A percentile compares a stretch with the other conserved stretches of the same genome.
Conservation (phyloP, 2,329 filamentous ascomycete genomes). For the Onygena corvina region DNA sequence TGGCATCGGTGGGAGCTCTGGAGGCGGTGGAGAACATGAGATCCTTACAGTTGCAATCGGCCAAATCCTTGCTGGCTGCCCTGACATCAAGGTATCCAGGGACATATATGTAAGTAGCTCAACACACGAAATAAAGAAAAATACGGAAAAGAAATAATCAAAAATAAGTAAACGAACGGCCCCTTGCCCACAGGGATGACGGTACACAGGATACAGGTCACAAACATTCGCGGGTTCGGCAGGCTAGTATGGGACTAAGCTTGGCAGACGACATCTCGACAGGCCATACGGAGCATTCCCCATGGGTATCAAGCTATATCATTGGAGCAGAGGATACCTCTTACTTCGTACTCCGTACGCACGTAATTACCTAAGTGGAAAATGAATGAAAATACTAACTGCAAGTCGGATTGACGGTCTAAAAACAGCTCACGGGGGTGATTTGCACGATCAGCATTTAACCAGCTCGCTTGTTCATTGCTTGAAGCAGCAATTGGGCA, state of each 20-base stretch:
- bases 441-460: neutral
- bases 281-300: neutral
- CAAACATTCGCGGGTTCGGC: neutral
- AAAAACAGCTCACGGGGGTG: neutral
- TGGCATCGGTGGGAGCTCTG: no score
- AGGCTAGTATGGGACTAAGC: neutral
- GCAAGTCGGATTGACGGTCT: neutral
- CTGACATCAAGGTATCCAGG: neutral
- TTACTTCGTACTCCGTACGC: neutral
- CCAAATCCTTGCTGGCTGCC: neutral
- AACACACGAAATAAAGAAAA: neutral
- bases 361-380: neutral
- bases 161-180: neutral
- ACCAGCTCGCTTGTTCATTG: neutral
- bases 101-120: no score
- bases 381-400: neutral
- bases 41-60: no score
- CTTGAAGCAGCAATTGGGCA: neutral
- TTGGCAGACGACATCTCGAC: neutral
- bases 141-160: neutral
- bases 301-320: neutral
- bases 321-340: neutral
- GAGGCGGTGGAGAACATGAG: neutral
- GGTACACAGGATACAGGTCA: slow-evolving; percentile 1
- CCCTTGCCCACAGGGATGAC: neutral